phyloP scores from a whole-genome alignment of 805 yeast genomes.

The Priceomyces haplophilus region DNA sequence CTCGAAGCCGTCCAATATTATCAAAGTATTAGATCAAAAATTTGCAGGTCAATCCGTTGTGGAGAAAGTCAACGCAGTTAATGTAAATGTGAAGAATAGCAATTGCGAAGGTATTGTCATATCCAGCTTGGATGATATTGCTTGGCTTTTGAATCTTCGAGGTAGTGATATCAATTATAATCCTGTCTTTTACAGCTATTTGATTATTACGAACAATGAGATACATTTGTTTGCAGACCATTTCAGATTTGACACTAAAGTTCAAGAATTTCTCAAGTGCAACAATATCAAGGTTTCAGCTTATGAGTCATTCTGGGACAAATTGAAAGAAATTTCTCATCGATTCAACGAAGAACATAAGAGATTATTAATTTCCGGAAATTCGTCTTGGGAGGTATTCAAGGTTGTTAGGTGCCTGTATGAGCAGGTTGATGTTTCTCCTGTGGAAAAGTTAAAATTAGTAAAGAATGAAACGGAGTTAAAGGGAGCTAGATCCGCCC shows the following conservation, averaged over 20 bases:
- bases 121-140: slow-evolving; percentile 50
- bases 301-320: slow-evolving; percentile 47
- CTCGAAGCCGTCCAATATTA: slow-evolving; percentile 42
- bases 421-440: slow-evolving; percentile 29
- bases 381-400: slow-evolving; percentile 40
- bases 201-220: slow-evolving; percentile 28
- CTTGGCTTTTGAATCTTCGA: slow-evolving; percentile 54
- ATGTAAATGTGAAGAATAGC: slow-evolving; percentile 19
- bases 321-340: slow-evolving; percentile 37
- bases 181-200: slow-evolving; percentile 49
- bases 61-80: slow-evolving; percentile 54
- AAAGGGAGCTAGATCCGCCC: slow-evolving; percentile 50
- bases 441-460: slow-evolving; percentile 50
- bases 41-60: slow-evolving; percentile 64
- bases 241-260: slow-evolving; percentile 34
- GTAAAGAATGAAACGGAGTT: slow-evolving; percentile 50
- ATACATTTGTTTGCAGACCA: slow-evolving; percentile 43
- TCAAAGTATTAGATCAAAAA: slow-evolving; percentile 49
- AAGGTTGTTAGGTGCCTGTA: slow-evolving; percentile 31
- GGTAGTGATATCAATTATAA: slow-evolving; percentile 55
- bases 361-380: slow-evolving; percentile 28
- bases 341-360: slow-evolving; percentile 29
- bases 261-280: slow-evolving; percentile 20
- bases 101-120: slow-evolving; percentile 38
- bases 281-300: slow-evolving; percentile 32